Conservation (phyloP, 2,329 filamentous ascomycete genomes). For the Neonectria coccinea region DNA sequence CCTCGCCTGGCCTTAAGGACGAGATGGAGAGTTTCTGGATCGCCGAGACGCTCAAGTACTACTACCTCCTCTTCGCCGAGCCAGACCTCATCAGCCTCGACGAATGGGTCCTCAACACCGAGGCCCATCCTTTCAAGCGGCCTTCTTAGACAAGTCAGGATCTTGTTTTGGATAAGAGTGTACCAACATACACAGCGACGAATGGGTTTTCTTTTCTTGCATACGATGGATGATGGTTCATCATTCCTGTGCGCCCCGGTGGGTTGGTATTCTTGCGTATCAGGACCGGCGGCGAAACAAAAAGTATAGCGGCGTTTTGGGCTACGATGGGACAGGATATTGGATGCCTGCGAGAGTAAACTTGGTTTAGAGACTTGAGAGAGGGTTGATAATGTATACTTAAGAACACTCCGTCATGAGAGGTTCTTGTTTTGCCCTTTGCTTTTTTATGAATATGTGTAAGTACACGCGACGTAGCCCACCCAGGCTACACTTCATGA, state of each 20-base stretch:
- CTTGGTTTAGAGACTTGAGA: conserved; percentile 12
- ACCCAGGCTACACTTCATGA: not conserved
- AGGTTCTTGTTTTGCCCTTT: not conserved
- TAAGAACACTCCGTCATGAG: not conserved
- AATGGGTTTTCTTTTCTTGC: conserved; percentile 1
- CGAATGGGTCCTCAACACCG: conserved; percentile 75
- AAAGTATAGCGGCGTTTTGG: conserved; percentile 23
- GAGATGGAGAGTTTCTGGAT: conserved; percentile 92
- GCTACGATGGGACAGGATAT: conserved; percentile 12
- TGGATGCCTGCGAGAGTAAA: conserved; percentile 9
- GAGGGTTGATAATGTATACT: conserved; percentile 19
- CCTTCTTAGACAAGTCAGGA: conserved; percentile 47
- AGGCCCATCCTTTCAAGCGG: conserved; percentile 69
- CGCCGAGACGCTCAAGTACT: conserved; percentile 92
- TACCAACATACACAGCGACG: conserved; percentile 1
- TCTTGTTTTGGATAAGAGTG: conserved; percentile 6
- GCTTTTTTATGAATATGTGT: not conserved
- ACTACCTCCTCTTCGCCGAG: conserved; percentile 82
- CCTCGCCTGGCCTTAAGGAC: conserved; percentile 61
- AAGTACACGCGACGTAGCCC: not conserved
- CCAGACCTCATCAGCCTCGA: conserved; percentile 75
- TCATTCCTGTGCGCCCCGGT: conserved; percentile 7
- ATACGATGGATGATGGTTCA: conserved; percentile 6
- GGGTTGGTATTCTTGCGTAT: conserved; percentile 19
- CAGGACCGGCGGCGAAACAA: conserved; percentile 10